Conservation (phyloP, 2,329 filamentous ascomycete species). For the Trichoderma lentiforme region DNA sequence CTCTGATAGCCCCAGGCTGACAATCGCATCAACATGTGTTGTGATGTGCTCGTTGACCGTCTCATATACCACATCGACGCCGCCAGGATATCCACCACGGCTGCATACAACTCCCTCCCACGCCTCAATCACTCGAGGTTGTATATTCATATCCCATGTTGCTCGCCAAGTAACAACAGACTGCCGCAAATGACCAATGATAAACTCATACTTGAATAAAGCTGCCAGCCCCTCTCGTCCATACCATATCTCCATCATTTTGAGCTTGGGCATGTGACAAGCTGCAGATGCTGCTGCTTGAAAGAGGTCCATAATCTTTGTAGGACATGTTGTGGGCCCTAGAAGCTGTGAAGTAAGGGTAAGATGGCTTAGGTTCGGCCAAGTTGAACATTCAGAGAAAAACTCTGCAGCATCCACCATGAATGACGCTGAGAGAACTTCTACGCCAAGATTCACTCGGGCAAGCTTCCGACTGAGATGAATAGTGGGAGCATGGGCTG, state of each 20-base stretch:
- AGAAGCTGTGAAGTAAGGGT: slow-evolving; percentile 32
- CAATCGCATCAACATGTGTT: slow-evolving; percentile 27
- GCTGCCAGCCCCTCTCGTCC: slow-evolving; percentile 26
- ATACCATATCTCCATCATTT: slow-evolving; percentile 35
- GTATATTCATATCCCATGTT: slow-evolving; percentile 24
- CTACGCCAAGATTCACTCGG: slow-evolving; percentile 29
- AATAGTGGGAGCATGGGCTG: slow-evolving; percentile 18
- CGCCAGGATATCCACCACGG: slow-evolving; percentile 8
- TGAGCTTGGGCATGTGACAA: slow-evolving; percentile 29
- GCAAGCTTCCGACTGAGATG: slow-evolving; percentile 31
- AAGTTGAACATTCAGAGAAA: slow-evolving; percentile 29
- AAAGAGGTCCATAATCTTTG: slow-evolving; percentile 28
- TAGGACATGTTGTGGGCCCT: slow-evolving; percentile 20
- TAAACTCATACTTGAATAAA: slow-evolving; percentile 26
- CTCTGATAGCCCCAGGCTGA: slow-evolving; percentile 23
- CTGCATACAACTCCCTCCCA: slow-evolving; percentile 24
- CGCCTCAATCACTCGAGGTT: slow-evolving; percentile 21
- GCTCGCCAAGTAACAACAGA: slow-evolving; percentile 26
- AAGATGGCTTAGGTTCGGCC: slow-evolving; percentile 31
- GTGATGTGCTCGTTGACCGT: slow-evolving; percentile 20
- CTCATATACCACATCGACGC: slow-evolving; percentile 20
- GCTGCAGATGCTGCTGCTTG: slow-evolving; percentile 26
- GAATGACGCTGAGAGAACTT: slow-evolving; percentile 31
- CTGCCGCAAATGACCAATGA: slow-evolving; percentile 19
- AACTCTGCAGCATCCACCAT: slow-evolving; percentile 33